phyloP scores from a whole-genome alignment of 306 rosid genomes.

The Rosa multiflora region DNA sequence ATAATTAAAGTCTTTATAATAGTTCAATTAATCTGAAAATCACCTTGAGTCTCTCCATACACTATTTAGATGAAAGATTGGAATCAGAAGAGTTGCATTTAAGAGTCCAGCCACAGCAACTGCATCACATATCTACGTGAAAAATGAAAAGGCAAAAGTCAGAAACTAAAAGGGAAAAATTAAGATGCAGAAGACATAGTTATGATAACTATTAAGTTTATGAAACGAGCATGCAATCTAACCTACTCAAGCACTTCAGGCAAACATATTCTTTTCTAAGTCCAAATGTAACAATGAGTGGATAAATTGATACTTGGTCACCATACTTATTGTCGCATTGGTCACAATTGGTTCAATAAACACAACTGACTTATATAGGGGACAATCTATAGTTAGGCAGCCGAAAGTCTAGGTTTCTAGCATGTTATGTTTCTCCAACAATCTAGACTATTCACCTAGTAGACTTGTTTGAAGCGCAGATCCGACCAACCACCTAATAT shows the following conservation, averaged over 20 bases:
- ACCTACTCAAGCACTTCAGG: not conserved
- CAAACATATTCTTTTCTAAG: not conserved
- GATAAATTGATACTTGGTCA: not conserved
- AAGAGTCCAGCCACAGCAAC: slow-evolving; percentile 98
- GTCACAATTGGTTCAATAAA: not conserved
- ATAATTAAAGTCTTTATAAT: not conserved
- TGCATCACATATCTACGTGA: slow-evolving; percentile 84
- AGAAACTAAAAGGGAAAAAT: not conserved
- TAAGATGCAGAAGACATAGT: slow-evolving; percentile 12
- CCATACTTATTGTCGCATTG: not conserved
- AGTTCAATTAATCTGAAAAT: slow-evolving; percentile 5
- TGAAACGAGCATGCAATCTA: not conserved
- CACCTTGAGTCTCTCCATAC: slow-evolving; percentile 98
- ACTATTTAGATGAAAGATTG: slow-evolving; percentile 93
- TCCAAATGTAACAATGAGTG: not conserved
- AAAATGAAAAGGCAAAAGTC: slow-evolving; percentile 15
- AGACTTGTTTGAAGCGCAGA: not conserved
- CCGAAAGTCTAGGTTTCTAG: not conserved
- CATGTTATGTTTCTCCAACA: not conserved
- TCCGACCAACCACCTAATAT: not conserved
- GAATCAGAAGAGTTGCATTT: slow-evolving; percentile 91
- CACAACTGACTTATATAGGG: not conserved
- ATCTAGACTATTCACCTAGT: not conserved
- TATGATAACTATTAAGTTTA: slow-evolving; percentile 15
- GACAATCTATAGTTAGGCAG: not conserved